Evolutionary conservation across 805 yeast genomes (phyloP).

Genomic region (Wickerhamiella alocasiicola): DNA sequence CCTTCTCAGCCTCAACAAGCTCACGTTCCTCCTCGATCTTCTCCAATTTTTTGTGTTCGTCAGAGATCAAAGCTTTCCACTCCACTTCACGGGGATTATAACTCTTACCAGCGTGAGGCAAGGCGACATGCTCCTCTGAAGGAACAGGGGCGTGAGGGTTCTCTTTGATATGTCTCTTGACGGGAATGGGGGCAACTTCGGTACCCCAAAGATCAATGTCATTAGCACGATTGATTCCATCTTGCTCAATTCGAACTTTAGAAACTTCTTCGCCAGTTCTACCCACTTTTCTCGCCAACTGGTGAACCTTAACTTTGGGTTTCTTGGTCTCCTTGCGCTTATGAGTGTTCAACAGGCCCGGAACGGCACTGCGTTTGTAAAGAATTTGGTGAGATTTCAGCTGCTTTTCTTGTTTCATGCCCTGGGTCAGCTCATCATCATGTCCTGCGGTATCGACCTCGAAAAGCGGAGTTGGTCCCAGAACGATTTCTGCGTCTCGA

Average conservation of each 20-base stretch:
- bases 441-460: conserved; percentile 60
- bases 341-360: conserved; percentile 39
- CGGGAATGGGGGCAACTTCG: conserved; percentile 8
- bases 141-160: conserved; percentile 21
- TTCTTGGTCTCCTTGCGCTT: conserved; percentile 24
- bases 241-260: conserved; percentile 39
- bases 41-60: conserved; percentile 55
- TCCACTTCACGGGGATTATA: conserved; percentile 79
- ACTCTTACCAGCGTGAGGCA: conserved; percentile 81
- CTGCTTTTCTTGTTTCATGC: conserved; percentile 32
- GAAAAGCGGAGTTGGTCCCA: conserved; percentile 37
- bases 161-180: conserved; percentile 7
- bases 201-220: conserved; percentile 60
- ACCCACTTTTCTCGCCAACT: conserved; percentile 68
- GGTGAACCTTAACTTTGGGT: conserved; percentile 38
- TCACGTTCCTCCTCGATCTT: conserved; percentile 52
- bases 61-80: conserved; percentile 62
- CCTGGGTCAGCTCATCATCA: conserved; percentile 30
- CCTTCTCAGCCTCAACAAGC: conserved; percentile 49
- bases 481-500: conserved; percentile 41
- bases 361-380: conserved; percentile 63
- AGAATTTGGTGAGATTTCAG: conserved; percentile 60
- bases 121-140: conserved; percentile 24
- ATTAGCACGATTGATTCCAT: conserved; percentile 46
- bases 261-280: conserved; percentile 39